phyloP scores from a whole-genome alignment of 2,329 filamentous ascomycete species.

The Aspergillus sp. region DNA sequence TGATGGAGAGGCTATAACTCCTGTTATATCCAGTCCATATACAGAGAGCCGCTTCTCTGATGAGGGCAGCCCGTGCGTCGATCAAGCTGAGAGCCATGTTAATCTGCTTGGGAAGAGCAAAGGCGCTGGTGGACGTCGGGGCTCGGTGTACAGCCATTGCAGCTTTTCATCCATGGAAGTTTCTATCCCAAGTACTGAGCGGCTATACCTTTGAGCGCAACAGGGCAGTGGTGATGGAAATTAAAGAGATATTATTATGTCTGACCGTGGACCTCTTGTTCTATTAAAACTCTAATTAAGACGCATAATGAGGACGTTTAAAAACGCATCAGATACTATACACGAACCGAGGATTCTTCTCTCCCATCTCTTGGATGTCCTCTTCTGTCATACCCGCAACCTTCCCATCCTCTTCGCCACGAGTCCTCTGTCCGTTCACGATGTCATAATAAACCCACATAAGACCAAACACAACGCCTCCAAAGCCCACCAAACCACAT shows the following conservation, averaged over 20 bases:
- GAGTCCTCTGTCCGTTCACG: constrained; percentile 40
- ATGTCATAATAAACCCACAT: constrained; percentile 49
- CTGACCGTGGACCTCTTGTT: background rate
- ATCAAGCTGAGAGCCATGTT: background rate
- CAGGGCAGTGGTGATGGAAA: too few species aligned
- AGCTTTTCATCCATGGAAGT: background rate
- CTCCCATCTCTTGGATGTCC: constrained; percentile 38
- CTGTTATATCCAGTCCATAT: too few species aligned
- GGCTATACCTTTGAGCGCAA: background rate
- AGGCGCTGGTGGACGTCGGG: background rate
- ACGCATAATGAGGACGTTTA: background rate
- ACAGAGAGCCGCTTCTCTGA: too few species aligned
- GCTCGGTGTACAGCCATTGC: background rate
- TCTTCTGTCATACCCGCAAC: constrained; percentile 35
- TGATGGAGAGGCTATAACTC: background rate
- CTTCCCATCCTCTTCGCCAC: constrained; percentile 33
- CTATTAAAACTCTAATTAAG: background rate
- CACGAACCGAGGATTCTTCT: constrained; percentile 35
- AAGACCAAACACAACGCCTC: constrained; percentile 47
- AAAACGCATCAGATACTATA: constrained; percentile 28
- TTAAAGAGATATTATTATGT: too few species aligned
- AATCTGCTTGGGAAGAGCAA: background rate
- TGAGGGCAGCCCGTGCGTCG: too few species aligned
- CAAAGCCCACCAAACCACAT: constrained; percentile 51
- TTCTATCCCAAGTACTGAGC: background rate